phyloP scores from a whole-genome alignment of 2,329 filamentous ascomycete genomes.

The Ophiostoma australiae region DNA sequence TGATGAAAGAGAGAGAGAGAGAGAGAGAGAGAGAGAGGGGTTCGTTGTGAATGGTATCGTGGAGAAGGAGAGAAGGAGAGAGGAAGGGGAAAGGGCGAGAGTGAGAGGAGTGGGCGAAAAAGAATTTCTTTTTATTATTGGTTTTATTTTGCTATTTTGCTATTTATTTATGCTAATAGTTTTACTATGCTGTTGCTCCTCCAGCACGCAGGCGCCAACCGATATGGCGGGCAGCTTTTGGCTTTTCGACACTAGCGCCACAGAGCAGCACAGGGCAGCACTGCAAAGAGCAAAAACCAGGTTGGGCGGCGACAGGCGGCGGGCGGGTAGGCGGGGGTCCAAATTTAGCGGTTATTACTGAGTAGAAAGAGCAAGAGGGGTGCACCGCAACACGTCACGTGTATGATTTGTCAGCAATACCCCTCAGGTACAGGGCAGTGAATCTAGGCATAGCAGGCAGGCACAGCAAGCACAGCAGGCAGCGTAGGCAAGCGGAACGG shows the following conservation, averaged over 20 bases:
- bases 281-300: constrained; percentile 19
- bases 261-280: no score
- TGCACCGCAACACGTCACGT: constrained; percentile 23
- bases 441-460: constrained; percentile 1
- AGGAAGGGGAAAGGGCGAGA: constrained; percentile 17
- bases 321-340: constrained; percentile 9
- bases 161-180: not conserved
- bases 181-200: constrained; percentile 24
- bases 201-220: constrained; percentile 22
- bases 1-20: constrained; percentile 9
- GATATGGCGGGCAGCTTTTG: constrained; percentile 20
- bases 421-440: constrained; percentile 1
- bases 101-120: constrained; percentile 20
- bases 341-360: not conserved
- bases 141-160: constrained; percentile 24
- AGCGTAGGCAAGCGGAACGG: not conserved
- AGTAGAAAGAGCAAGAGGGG: constrained; percentile 3
- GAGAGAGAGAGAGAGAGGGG: constrained; percentile 12
- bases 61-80: constrained; percentile 17
- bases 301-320: constrained; percentile 27
- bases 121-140: constrained; percentile 29
- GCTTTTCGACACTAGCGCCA: constrained; percentile 4
- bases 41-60: constrained; percentile 21
- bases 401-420: constrained; percentile 10
- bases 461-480: not conserved